Conservation (phyloP, 2,329 filamentous ascomycete species). For the Fusarium multiceps region DNA sequence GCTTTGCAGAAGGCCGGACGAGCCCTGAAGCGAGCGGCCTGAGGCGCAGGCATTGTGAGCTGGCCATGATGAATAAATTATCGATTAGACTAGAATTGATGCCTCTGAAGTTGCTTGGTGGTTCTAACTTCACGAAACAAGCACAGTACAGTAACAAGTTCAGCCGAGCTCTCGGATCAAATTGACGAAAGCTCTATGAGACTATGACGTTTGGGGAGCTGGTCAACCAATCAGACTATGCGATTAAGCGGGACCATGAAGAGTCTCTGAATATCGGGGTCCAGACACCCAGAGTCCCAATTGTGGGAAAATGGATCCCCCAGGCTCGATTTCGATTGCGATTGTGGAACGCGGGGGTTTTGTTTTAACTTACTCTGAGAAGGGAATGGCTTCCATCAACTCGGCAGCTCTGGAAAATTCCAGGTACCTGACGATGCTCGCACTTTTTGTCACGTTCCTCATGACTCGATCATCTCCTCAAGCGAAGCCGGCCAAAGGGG, state of each 20-base stretch:
- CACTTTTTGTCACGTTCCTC: not conserved
- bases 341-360: slow-evolving; percentile 31
- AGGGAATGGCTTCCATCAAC: not conserved
- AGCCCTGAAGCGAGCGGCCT: slow-evolving; percentile 39
- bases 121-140: slow-evolving; percentile 10
- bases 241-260: slow-evolving; percentile 24
- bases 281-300: slow-evolving; percentile 1
- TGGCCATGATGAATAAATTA: slow-evolving; percentile 37
- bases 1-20: slow-evolving; percentile 37
- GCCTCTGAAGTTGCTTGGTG: slow-evolving; percentile 4
- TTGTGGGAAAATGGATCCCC: slow-evolving; percentile 31
- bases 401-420: not conserved
- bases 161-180: slow-evolving; percentile 25
- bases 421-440: slow-evolving; percentile 15
- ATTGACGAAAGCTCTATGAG: slow-evolving; percentile 31
- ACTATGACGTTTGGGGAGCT: slow-evolving; percentile 30
- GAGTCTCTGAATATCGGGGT: slow-evolving; percentile 13
- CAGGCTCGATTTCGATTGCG: not conserved
- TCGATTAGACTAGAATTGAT: not conserved
- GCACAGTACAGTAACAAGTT: slow-evolving; percentile 2
- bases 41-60: slow-evolving; percentile 38
- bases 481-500: not conserved
- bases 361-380: not conserved
- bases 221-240: slow-evolving; percentile 20
- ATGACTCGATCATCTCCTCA: slow-evolving; percentile 17